Percentiles rank a stretch among this genome's conserved stretches.
phyloP scores from a whole-genome alignment of 441 rosid genomes.

The Adansonia rubrostipa region DNA sequence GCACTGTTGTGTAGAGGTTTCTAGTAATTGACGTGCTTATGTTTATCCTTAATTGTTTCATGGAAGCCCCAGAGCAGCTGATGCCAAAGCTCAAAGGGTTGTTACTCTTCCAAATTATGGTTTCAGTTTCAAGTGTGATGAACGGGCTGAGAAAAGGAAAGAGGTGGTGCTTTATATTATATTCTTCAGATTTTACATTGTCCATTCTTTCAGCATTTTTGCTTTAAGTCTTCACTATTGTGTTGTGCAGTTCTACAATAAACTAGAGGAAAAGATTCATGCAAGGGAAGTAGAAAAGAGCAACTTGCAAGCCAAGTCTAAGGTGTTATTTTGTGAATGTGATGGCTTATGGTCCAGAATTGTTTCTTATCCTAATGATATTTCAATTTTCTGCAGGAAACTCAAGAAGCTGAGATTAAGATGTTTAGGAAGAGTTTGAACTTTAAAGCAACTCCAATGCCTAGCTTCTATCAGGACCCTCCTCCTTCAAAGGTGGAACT shows the following conservation, averaged over 20 bases:
- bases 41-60: conserved; percentile 44
- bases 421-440: conserved; percentile 86
- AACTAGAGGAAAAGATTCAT: conserved; percentile 95
- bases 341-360: background rate
- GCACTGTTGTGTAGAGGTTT: background rate
- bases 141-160: conserved; percentile 96
- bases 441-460: conserved; percentile 99
- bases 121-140: conserved; percentile 93
- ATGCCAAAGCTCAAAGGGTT: conserved; percentile 63
- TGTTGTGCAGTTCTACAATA: conserved; percentile 73
- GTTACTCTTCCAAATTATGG: conserved; percentile 95
- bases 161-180: conserved; percentile 54
- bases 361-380: conserved; percentile 9
- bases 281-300: conserved; percentile 83
- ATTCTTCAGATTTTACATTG: conserved; percentile 13
- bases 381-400: conserved; percentile 56
- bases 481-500: conserved; percentile 80
- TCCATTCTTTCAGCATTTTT: conserved; percentile 19
- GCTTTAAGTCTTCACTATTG: conserved; percentile 19
- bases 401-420: conserved; percentile 95
- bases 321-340: conserved; percentile 53
- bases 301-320: conserved; percentile 85
- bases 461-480: conserved; percentile 98
- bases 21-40: background rate
- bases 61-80: conserved; percentile 70